Base-by-base conservation (phyloP, 768 basidiomycete species). In the Xerocomellus amylosporus region DNA sequence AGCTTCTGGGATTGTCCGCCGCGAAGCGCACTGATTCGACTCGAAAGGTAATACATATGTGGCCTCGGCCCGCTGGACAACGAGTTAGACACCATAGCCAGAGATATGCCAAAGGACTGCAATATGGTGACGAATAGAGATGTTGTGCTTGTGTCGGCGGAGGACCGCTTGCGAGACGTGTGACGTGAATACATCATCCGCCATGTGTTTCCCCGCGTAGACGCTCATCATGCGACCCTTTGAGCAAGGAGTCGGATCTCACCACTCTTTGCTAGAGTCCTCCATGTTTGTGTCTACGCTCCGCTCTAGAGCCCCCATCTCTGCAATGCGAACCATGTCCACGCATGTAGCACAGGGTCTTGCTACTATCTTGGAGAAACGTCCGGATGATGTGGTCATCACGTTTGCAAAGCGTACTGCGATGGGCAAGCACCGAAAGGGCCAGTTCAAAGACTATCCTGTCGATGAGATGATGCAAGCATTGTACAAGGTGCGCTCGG, bases 371-470 rank as follows among this genome's bases (percentile, higher is more conserved):
- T 75, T 90, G 30, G 77, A 86, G 69, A 88, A 84, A 77, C 83
- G 78, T 48, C 80, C 86, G 0, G 82, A 91, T 57, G 93, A 96
- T 71, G 89, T 95, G 15, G 93, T 96, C 57, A 86, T 97, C 55
- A 91, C 90, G 3, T 90, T 90, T 61, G 92, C 90, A 13, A 87
- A 88, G 68, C 84, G 94, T 46, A 94, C 91, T n/a, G 84, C 92
- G n/a, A 79, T 93, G 58, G 90, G 92, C 24, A 84, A 77, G 64
- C 87, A 88, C 34, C 91, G 84, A 79, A 98, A 96, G 70, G 96
- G 96, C 22, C 93, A 93, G 53, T 79, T 95, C 66, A 96, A 93
- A 69, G 92, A 97, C 64, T 76, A 81, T 1, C 82, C 87, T 4
- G 89, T 94, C 14, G 96, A 97, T 61, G 92, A 95, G 66, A 77